Evolutionary conservation across 1,284 basidiomycete genomes (phyloP).

Genomic region (Fomitiporia mediterranea): DNA sequence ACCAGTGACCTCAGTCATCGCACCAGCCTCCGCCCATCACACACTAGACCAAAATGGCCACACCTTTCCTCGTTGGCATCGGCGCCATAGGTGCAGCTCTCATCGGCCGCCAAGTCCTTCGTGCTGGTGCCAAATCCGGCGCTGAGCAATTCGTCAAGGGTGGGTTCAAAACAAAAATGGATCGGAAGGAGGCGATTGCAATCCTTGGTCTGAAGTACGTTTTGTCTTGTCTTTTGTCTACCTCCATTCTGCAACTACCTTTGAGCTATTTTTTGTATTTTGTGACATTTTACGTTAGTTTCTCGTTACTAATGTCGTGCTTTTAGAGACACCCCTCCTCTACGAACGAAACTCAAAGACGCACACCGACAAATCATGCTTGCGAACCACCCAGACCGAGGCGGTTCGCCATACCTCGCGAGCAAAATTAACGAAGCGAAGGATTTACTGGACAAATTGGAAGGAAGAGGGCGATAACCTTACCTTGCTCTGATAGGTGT

Average conservation of each 20-base stretch:
- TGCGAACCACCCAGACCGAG: slow-evolving; percentile 94
- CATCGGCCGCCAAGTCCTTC: slow-evolving; percentile 65
- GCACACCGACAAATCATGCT: slow-evolving; percentile 92
- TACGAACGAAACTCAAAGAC: slow-evolving; percentile 78
- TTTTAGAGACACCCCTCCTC: slow-evolving; percentile 66
- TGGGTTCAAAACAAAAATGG: slow-evolving; percentile 96
- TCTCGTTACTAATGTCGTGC: no score
- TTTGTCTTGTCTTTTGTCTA: slow-evolving; percentile 11
- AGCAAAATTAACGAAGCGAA: slow-evolving; percentile 97
- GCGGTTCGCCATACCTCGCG: slow-evolving; percentile 94
- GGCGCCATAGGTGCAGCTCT: slow-evolving; percentile 79
- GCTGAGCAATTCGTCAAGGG: slow-evolving; percentile 89
- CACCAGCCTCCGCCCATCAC: no score
- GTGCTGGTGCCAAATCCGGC: slow-evolving; percentile 53
- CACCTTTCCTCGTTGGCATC: slow-evolving; percentile 72
- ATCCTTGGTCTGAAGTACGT: slow-evolving; percentile 91
- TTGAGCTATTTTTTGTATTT: neutral
- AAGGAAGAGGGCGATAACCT: slow-evolving; percentile 39
- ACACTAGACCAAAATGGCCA: slow-evolving; percentile 67
- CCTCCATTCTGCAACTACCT: slow-evolving; percentile 6
- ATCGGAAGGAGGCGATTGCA: slow-evolving; percentile 86
- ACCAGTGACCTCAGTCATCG: no score
- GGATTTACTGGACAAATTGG: slow-evolving; percentile 73
- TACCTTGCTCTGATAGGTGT: neutral
- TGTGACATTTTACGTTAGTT: slow-evolving; percentile 2